Evolutionary conservation across 192 early-diverging fungal species (phyloP), one percentile per base, ranked within the genome.

Genomic region (Linnemannia exigua): DNA sequence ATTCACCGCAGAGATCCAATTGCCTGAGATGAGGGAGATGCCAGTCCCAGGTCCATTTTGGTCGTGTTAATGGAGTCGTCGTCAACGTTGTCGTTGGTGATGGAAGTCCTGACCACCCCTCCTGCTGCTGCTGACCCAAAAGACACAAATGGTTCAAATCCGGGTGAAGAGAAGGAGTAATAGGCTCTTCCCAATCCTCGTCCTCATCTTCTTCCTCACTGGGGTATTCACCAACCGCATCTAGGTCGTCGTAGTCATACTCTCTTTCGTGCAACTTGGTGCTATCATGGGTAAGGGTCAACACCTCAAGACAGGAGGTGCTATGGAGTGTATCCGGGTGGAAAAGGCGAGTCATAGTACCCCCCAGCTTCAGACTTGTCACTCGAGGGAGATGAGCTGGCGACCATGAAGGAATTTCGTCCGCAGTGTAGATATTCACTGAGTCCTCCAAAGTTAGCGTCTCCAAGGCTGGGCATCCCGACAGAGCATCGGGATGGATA

Each of bases 21-120:
- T 20, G 6, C 41, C 7, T 46, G 70, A 72, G 70, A 5, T 72
- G 70, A 15, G 70, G 38, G 2, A 72, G 44, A 3, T 72, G 41
- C 70, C 70, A 72, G 14, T 72, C 70, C 70, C 70, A 72, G 25
- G 70, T 72, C 70, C 70, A 72, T 7, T 6, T 22, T 11, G 70
- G 46, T 6, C 70, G 70, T 3, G 16, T n/a, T 19, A 52, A 52
- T 22, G 51, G 20, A 50, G 51, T 52, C 6, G 51, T 6, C 5
- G 20, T 19, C 20, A 19, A 20, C 51, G 19, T 4, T 52, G 51
- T n/a, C n/a, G n/a, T n/a, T n/a, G n/a, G n/a, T n/a, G n/a, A n/a
- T n/a, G n/a, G n/a, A n/a, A n/a, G n/a, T n/a, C n/a, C n/a, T n/a
- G n/a, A n/a, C n/a, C n/a, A 9, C 41, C 41, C 41, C 9, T 3